A percentile compares a stretch with the other conserved stretches of the same genome.
phyloP scores from a whole-genome alignment of 2,329 filamentous ascomycete genomes.

The Ilyonectria sp. region DNA sequence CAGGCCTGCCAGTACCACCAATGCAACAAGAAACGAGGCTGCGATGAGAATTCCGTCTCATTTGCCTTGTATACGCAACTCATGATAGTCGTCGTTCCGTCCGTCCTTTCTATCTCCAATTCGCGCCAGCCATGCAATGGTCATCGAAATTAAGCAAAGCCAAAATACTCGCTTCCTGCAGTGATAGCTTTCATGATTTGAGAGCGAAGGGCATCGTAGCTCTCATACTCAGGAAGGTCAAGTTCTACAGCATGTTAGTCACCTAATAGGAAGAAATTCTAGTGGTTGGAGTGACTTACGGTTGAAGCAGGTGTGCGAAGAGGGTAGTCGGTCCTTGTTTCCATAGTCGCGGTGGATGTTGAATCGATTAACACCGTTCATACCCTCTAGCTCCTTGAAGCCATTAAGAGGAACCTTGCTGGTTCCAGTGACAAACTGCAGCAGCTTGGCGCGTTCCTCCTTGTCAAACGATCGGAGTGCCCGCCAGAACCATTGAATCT shows the following conservation, averaged over 20 bases:
- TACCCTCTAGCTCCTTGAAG: slow-evolving; percentile 98
- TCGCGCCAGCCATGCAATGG: slow-evolving; percentile 40
- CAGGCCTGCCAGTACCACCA: slow-evolving; percentile 25
- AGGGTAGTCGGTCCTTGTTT: slow-evolving; percentile 94
- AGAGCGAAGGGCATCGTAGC: slow-evolving; percentile 89
- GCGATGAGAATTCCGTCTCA: slow-evolving; percentile 28
- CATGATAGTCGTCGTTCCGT: slow-evolving; percentile 15
- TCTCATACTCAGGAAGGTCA: slow-evolving; percentile 98
- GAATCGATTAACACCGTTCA: slow-evolving; percentile 98
- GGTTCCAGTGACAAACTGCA: slow-evolving; percentile 98
- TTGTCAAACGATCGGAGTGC: slow-evolving; percentile 98
- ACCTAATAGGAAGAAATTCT: slow-evolving; percentile 55
- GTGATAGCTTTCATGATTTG: slow-evolving; percentile 97
- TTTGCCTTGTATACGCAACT: slow-evolving; percentile 15
- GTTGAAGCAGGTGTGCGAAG: slow-evolving; percentile 99
- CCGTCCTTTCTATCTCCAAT: slow-evolving; percentile 38
- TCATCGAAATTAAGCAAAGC: slow-evolving; percentile 80
- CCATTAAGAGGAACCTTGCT: slow-evolving; percentile 98
- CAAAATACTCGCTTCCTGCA: slow-evolving; percentile 97
- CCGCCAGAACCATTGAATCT: slow-evolving; percentile 99
- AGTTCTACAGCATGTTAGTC: slow-evolving; percentile 76
- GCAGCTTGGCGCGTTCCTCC: slow-evolving; percentile 95
- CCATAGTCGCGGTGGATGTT: slow-evolving; percentile 99
- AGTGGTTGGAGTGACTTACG: slow-evolving; percentile 76
- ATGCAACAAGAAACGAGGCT: slow-evolving; percentile 30